Conservation (phyloP, 768 basidiomycete species). For the Tulasnella sp. region DNA sequence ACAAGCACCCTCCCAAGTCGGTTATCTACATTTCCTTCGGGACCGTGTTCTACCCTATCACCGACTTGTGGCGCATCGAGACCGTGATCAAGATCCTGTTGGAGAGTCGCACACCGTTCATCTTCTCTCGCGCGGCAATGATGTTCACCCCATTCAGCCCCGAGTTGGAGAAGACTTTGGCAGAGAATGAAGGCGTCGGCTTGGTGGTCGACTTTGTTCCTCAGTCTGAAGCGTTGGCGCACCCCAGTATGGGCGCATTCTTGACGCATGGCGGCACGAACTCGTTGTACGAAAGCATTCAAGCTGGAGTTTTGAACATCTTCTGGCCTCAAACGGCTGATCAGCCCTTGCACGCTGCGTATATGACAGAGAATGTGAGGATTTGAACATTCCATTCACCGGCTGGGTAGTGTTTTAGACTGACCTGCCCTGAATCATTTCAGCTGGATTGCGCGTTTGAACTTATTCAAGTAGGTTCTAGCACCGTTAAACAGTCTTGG, state of each 20-base stretch:
- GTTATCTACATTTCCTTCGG: constrained; percentile 3
- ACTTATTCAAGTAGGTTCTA: background rate
- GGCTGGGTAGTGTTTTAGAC: background rate
- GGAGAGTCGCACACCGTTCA: constrained; percentile 5
- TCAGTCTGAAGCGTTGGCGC: background rate
- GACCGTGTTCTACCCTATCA: background rate
- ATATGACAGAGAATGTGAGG: background rate
- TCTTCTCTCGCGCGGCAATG: constrained; percentile 1
- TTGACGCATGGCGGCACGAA: background rate
- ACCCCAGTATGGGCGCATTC: background rate
- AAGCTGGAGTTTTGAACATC: background rate
- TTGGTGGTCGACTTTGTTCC: background rate
- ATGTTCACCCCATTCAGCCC: background rate
- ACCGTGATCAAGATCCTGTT: background rate
- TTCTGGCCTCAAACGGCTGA: constrained; percentile 10
- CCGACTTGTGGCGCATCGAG: background rate
- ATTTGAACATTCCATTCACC: background rate
- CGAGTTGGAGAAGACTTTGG: background rate
- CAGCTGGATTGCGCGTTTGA: constrained; percentile 6
- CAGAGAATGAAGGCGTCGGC: background rate
- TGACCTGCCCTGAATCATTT: background rate
- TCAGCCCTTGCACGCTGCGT: constrained; percentile 6
- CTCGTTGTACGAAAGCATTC: constrained; percentile 1
- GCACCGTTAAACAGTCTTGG: too few relatives aligned
- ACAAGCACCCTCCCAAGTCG: background rate